Evolutionary conservation across 1,284 basidiomycete species (phyloP).

Genomic region (Leccinum insolens): DNA sequence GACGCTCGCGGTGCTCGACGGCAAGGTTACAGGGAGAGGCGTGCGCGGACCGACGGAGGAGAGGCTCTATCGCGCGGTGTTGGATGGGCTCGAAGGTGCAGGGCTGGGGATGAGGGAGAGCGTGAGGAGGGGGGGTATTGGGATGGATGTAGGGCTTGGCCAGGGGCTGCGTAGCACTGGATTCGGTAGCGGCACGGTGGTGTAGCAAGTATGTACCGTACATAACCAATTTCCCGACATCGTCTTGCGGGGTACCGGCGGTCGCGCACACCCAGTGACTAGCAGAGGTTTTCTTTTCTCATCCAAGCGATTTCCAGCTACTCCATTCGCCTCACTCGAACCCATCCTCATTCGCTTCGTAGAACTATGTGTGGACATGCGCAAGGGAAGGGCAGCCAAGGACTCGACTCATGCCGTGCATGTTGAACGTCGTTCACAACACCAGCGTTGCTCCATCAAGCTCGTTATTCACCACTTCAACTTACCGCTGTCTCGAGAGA

Average conservation of each 20-base stretch:
- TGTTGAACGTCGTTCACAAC: no score
- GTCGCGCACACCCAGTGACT: no score
- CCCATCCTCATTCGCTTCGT: conserved; percentile 94
- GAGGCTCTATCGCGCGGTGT: no score
- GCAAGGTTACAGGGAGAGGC: conserved; percentile 57
- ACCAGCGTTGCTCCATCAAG: conserved; percentile 88
- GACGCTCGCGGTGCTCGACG: conserved; percentile 73
- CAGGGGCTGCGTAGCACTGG: conserved; percentile 23
- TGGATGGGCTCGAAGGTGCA: no score
- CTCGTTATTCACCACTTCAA: conserved; percentile 89
- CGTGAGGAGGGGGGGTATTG: conserved; percentile 25
- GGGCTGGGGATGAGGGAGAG: conserved; percentile 74
- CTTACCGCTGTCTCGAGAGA: no score
- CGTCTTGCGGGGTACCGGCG: no score
- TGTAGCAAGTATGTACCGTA: no score
- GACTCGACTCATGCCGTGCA: no score
- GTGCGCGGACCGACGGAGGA: conserved; percentile 69
- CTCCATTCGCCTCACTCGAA: conserved; percentile 64
- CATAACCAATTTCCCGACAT: no score
- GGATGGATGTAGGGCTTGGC: conserved; percentile 34
- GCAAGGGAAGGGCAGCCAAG: conserved; percentile 92
- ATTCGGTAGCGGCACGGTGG: neutral
- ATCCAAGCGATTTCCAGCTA: conserved; percentile 51
- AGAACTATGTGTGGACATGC: conserved; percentile 95
- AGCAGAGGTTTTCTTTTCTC: no score